Evolutionary conservation across 176 grass and related monocot species (phyloP), one percentile per base, ranked within the genome.

Genomic region (Avena eriantha): DNA sequence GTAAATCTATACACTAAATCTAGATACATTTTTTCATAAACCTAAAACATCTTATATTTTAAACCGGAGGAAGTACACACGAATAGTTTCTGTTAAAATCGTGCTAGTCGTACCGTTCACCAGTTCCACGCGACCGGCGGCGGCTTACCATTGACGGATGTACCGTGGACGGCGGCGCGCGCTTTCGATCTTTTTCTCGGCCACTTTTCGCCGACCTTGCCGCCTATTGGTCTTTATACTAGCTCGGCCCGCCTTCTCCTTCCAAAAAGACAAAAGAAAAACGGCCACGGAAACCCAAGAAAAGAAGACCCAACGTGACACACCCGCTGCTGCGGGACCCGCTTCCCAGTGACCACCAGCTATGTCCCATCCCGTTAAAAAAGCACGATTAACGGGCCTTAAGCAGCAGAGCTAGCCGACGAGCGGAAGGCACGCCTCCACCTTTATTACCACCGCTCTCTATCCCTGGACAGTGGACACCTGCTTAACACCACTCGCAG

Each of bases 301-400:
- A 23, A 8, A 65, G 24, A 31, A 65, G 22, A 4, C 7, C 15
- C 31, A 36, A 36, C 26, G 33, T 8, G 16, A 36, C 81, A 36
- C 73, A 12, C 77, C n/a, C 68, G 73, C 86, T 56, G 77, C 56
- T 10, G 34, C 18, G 71, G 50, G 60, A 1, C 58, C 59, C 79
- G 21, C 23, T 14, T n/a, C 7, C 1, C n/a, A 51, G 39, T 24
- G 53, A n/a, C 17, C 86, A 19, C 26, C 45, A 68, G 15, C 45
- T 11, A 21, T 53, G 58, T 15, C 33, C 24, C 15, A 2, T 15
- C 13, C 48, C 51, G 31, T 57, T 7, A 13, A 36, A 41, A 41
- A 41, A 41, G 39, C 24, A 19, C 8, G 59, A 69, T 61, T 77
- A 39, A 41, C 26, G 22, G 19, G 18, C 71, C 9, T 41, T 17